These are phyloP conservation scores for Diaporthe sp. DNA, from an alignment of 2,329 filamentous ascomycete genomes.

Conservation along the genomic window DNA sequence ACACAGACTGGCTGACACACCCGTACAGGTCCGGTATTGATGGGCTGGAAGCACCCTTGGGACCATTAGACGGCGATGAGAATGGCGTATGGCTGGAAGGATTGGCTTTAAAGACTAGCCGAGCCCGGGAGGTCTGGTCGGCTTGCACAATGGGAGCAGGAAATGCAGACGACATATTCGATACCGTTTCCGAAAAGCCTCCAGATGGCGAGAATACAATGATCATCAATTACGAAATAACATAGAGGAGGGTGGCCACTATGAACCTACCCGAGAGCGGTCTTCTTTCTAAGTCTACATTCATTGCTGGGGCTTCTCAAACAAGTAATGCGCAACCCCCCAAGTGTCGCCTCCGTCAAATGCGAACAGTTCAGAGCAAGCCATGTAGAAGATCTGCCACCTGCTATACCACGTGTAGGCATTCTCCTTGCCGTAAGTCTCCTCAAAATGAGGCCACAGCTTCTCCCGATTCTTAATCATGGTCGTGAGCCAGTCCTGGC, in stretches of 20 bases:
- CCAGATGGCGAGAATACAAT: background rate
- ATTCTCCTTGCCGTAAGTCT: constrained; percentile 75
- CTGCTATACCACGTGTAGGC: constrained; percentile 75
- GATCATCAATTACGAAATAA: background rate
- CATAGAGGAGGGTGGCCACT: constrained; percentile 7
- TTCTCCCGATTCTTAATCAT: constrained; percentile 71
- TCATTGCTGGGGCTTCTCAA: constrained; percentile 65
- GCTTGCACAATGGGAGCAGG: background rate
- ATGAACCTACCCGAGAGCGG: constrained; percentile 6
- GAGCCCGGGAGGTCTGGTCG: background rate
- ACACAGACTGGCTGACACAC: constrained; percentile 17
- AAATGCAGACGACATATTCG: constrained; percentile 8
- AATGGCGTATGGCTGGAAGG: background rate
- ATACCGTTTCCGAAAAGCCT: background rate
- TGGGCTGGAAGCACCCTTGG: constrained; percentile 98
- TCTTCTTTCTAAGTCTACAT: constrained; percentile 16
- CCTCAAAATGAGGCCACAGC: constrained; percentile 74
- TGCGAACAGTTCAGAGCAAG: constrained; percentile 74
- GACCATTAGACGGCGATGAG: constrained; percentile 75
- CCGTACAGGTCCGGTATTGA: constrained; percentile 75
- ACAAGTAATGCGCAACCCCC: constrained; percentile 77
- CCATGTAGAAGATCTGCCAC: constrained; percentile 82
- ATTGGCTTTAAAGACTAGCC: constrained; percentile 27
- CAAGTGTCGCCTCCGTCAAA: constrained; percentile 76
- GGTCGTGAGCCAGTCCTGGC: constrained; percentile 72